Base-by-base conservation (phyloP, 352 stramenopile genomes). In the Globisporangium lucens region DNA sequence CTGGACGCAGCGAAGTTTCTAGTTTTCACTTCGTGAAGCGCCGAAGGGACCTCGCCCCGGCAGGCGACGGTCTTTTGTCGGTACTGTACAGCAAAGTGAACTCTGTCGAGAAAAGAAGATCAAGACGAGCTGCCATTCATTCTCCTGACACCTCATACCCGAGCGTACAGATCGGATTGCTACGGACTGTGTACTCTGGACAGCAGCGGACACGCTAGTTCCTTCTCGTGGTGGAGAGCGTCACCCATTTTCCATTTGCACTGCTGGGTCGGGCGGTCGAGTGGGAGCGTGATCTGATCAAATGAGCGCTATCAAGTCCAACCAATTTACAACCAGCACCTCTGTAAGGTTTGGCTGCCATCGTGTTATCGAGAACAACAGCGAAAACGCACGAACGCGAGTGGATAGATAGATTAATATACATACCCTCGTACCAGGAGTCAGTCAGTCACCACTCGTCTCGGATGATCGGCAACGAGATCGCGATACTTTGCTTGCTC, bases 401-500 rank as follows among this genome's bases (percentile, higher is more conserved):
- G 24, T 24, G 24, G 24, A 33, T 33, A 8, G 7, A 41, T 41
- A 41, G 1, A 13, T 8, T 12, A 12, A 9, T 12, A 41, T 41
- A 41, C 9, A 41, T 41, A 41, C 9, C 35, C 7, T 41, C 8
- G 35, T 12, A 8, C 35, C 9, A 9, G 35, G 9, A 41, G 24
- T 24, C 24, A 24, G 24, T 24, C 7, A 41, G 38, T 75, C 65
- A 90, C 84, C 84, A 92, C 61, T 95, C 82, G 66, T 91, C 83
- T 27, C 83, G 78, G 56, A 93, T 76, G 43, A 94, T 92, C 9
- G 88, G 86, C 1, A 96, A 65, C 1, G 83, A 85, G 68, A 96
- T 76, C 3, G 71, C 70, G 20, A 96, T 74, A 17, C 70, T 74
- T 3, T 83, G 72, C 27, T 73, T 78, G 47, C 68, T 73, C 20